Base-by-base conservation (phyloP, 2,329 filamentous ascomycete species). In the Colletotrichum godetiae region DNA sequence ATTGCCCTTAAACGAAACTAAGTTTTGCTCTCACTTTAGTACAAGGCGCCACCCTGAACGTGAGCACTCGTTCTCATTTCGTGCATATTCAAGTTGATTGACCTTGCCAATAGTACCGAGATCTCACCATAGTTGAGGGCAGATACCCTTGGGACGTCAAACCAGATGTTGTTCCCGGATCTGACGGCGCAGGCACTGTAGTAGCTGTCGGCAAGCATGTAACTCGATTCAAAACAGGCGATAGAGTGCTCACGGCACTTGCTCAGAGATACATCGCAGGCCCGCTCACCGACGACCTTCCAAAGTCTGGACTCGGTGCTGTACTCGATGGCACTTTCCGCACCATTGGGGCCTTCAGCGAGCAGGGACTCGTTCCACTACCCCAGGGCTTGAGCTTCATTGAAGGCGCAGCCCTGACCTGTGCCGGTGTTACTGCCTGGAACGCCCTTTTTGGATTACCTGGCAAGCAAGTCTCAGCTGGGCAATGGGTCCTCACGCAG, bases 291-390 rank as follows among this genome's bases (percentile, higher is more conserved):
- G 10, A 67, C 3, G 72, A 74, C 1, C 83, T 81, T 22, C 68
- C 83, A 3, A 68, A 72, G 0, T 90, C 89, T 0, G 77, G 76
- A 0, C 75, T 80, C 12, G 81, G 81, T 7, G 78, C 74, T 15
- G 74, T 75, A 0, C 13, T 78, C 0, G 78, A 83, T 37, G 81
- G 81, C 24, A 82, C 80, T 2, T 71, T 83, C 12, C 79, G 81
- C 24, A 62, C 77, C 3, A 67, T 77, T n/a, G 81, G 77, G 2
- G 76, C 75, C 5, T 82, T 82, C 61, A 74, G 78, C 62, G 80
- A 82, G 52, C 88, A 93, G 58, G 91, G 90, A 0, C 86, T 94
- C 3, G 91, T 94, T 10, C 79, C 81, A 52, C 86, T 89, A 77
- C 92, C 92, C 0, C 76, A 79, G 4, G 85, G 84, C 19, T 78